These are phyloP conservation scores for Phytophthora colocasiae DNA, from an alignment of 352 stramenopile genomes.

Conservation along the genomic window DNA sequence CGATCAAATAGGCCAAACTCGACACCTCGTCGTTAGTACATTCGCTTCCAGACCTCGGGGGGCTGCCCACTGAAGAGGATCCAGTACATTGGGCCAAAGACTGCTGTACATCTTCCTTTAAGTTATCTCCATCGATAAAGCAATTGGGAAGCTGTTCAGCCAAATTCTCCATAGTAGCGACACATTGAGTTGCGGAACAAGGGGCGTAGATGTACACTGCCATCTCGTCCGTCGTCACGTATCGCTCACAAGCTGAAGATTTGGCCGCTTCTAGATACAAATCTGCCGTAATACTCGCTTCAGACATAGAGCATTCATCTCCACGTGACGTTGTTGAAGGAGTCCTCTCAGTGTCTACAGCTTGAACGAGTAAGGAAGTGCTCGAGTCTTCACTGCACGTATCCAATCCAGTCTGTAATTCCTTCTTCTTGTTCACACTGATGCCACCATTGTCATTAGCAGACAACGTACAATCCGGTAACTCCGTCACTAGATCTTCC, in stretches of 20 bases:
- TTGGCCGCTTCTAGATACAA: slow-evolving; percentile 10
- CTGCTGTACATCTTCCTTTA: slow-evolving; percentile 11
- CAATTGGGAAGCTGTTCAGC: slow-evolving; percentile 26
- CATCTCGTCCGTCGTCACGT: slow-evolving; percentile 12
- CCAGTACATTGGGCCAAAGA: slow-evolving; percentile 5
- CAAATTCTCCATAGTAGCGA: slow-evolving; percentile 14
- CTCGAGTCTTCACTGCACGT: slow-evolving; percentile 11
- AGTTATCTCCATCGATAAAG: slow-evolving; percentile 10
- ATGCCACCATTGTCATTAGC: slow-evolving; percentile 16
- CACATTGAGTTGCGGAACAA: slow-evolving; percentile 20
- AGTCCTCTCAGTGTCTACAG: slow-evolving; percentile 2
- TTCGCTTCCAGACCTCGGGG: not conserved
- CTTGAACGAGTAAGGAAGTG: slow-evolving; percentile 5
- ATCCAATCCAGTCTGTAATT: slow-evolving; percentile 10
- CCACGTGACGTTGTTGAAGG: not conserved
- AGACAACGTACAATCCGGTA: slow-evolving; percentile 15
- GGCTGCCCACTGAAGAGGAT: slow-evolving; percentile 1
- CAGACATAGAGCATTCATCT: slow-evolving; percentile 1
- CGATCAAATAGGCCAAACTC: slow-evolving; percentile 15
- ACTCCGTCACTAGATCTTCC: slow-evolving; percentile 6
- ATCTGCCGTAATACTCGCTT: slow-evolving; percentile 14
- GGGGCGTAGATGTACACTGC: slow-evolving; percentile 14
- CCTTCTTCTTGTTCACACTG: slow-evolving; percentile 18
- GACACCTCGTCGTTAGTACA: slow-evolving; percentile 8
- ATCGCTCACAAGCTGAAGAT: slow-evolving; percentile 13